These are phyloP conservation scores for Sphaerulina musiva DNA, from an alignment of 2,329 filamentous ascomycete genomes.

Conservation along the genomic window DNA sequence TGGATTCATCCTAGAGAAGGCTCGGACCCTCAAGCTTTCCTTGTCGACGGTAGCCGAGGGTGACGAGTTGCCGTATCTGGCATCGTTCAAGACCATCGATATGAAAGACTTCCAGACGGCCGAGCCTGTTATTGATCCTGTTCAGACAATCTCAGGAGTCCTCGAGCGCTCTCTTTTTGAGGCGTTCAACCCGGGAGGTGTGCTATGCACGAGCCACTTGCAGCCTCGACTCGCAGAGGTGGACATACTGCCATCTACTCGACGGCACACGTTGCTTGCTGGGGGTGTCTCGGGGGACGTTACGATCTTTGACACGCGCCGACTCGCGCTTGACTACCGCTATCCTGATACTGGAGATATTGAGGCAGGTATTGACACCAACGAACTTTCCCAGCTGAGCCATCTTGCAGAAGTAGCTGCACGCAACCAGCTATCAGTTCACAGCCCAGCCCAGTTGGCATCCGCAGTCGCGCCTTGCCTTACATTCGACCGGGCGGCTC, in stretches of 20 bases:
- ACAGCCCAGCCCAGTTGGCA: slow-evolving; percentile 27
- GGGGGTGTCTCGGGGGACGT: slow-evolving; percentile 18
- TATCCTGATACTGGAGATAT: slow-evolving; percentile 22
- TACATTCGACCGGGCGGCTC: slow-evolving; percentile 33
- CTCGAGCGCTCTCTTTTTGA: slow-evolving; percentile 28
- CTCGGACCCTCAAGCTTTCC: slow-evolving; percentile 19
- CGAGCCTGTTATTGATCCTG: slow-evolving; percentile 26
- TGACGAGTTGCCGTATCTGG: slow-evolving; percentile 22
- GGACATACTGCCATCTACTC: not conserved
- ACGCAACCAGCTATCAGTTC: slow-evolving; percentile 30
- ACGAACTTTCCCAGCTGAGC: slow-evolving; percentile 26
- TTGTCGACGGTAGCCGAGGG: slow-evolving; percentile 11
- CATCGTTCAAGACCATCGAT: slow-evolving; percentile 27
- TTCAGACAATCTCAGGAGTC: slow-evolving; percentile 27
- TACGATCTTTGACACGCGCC: slow-evolving; percentile 22
- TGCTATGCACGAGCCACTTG: slow-evolving; percentile 17
- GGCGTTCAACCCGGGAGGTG: slow-evolving; percentile 23
- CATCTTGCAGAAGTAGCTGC: slow-evolving; percentile 32
- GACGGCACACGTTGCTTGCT: slow-evolving; percentile 21
- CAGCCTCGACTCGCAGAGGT: slow-evolving; percentile 11
- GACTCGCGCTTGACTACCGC: slow-evolving; percentile 8
- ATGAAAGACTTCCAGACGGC: slow-evolving; percentile 29
- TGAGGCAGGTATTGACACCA: slow-evolving; percentile 14
- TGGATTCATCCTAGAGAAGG: slow-evolving; percentile 35
- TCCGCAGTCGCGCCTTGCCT: slow-evolving; percentile 31